Evolutionary conservation across 192 early-diverging fungal genomes (phyloP), one percentile per base, ranked within the genome.

Genomic region (Entomortierella chlamydospora): DNA sequence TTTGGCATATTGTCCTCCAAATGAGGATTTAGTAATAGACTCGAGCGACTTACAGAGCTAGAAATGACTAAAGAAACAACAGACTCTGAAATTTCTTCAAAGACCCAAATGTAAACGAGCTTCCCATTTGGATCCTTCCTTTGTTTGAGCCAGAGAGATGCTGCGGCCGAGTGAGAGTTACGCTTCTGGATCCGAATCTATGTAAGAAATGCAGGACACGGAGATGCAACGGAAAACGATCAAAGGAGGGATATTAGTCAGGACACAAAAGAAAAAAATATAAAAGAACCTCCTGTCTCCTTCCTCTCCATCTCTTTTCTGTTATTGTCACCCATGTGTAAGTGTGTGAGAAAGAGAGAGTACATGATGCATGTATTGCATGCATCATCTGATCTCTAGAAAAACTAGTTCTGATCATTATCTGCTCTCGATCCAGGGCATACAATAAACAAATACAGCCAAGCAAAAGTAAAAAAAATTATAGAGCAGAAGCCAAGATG

Each of bases 91-190:
- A 90, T 88, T 45, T 90, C 87, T 58, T 91, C 88, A 68, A 91
- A 87, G 33, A 91, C 86, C 90, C 90, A 91, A 5, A 91, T 87
- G 28, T 84, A 85, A 29, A 91, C 68, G 2, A 61, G 47, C 28
- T 82, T 68, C 4, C 83, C 88, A 52, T 49, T 28, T 30, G 81
- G 66, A 55, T 84, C 83, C 42, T 43, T 81, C 54, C 87, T 87
- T 22, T 82, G 83, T 52, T 91, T 91, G 30, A 91, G 78, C 90
- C 90, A 91, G 12, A 91, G 68, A 7, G 87, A 87, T 22, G 90
- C 90, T 53, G 89, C 85, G 39, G 86, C 83, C 11, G 73, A 83
- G 31, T 83, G 70, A 0, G 84, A 78, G 61, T 88, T 83, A 26
- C 78, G 69, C 64, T 87, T 90, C 53, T 84, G 62, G 56, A 91